Evolutionary conservation across 2,329 filamentous ascomycete genomes (phyloP), one percentile per base, ranked within the genome.

Genomic region (Tolypocladium album): DNA sequence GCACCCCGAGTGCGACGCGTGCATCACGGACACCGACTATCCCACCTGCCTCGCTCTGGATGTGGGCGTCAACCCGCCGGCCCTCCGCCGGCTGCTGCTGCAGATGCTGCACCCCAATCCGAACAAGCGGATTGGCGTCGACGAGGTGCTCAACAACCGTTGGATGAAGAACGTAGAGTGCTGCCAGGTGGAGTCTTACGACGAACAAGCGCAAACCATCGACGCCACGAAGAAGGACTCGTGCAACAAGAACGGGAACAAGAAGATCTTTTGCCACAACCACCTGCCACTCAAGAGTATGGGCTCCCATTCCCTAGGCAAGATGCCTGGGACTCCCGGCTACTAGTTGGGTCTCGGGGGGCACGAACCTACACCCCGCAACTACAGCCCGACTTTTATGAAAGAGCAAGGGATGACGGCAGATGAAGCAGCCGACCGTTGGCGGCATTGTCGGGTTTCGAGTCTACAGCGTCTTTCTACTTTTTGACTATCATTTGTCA

Each of bases 51-150:
- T 78, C 36, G 82, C 84, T 20, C 82, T 92, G 43, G 89, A 94
- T 70, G 75, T 77, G 20, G 78, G 74, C 45, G 76, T 92, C 64
- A 86, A 86, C 66, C 86, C 88, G 38, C 83, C 85, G 1, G 83
- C 85, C 3, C 79, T 92, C 60, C 86, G 88, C 61, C 84, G 87
- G 13, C 76, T 95, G 5, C 74, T 96, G 13, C 76, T 94, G 57
- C 86, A 84, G 70, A 95, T 96, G 91, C 80, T 96, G 39, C 86
- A 96, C 71, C 90, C 91, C 0, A 78, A 92, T 64, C 90, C 92
- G 0, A 72, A 76, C 9, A 85, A 85, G 69, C 88, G 92, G 50
- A 85, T 88, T 65, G 83, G 80, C 36, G 89, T 94, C 57, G 74
- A 80, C 8, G 83, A 90, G 1, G 85, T 90, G 1, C 75, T 91